Base-by-base conservation (phyloP, 495 filamentous ascomycete genomes). In the Clohesyomyces aquaticus region DNA sequence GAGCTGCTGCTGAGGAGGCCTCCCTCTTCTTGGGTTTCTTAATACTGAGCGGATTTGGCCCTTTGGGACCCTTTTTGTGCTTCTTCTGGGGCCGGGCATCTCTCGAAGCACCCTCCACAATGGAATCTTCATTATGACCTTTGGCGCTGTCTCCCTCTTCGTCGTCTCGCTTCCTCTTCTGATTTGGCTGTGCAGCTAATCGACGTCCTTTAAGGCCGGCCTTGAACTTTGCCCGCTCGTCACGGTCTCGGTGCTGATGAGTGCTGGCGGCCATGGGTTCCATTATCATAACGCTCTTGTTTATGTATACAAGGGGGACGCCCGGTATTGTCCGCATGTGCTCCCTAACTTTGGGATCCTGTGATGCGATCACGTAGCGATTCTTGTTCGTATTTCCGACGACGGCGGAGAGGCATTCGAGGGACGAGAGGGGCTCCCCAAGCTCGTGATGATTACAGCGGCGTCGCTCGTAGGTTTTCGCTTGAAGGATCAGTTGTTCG, bases 401-500 rank as follows among this genome's bases (percentile, higher is more conserved):
- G 3, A 94, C 86, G 0, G 83, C 87, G 48, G 84, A 78, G 23
- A 97, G 78, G 73, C 95, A 99, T 63, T 91, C 90, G 23, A 83
- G 73, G 61, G 91, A 85, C 42, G 85, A 80, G 58, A 96, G 85
- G 0, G 93, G 88, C 49, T 88, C 79, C 10, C 89, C 83, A 58
- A 93, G 86, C 57, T 85, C 87, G 72, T 94, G 87, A 76, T 99
- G 94, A 46, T 87, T 88, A 75, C 94, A 99, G 66, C 93, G 86
- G 47, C 94, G 83, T 50, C 93, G 85, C 68, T 96, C 94, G 65
- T 91, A 86, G 3, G 69, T 73, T 75, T 91, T 91, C 3, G 89
- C 88, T 59, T 82, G 77, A 29, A 84, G 82, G 70, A 93, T 90
- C 25, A 87, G 78, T 18, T 71, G 77, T 12, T 80, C 78, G 48